Base-by-base conservation (phyloP, 163 green algal species). In the Coccomyxa subellipsoidea region DNA sequence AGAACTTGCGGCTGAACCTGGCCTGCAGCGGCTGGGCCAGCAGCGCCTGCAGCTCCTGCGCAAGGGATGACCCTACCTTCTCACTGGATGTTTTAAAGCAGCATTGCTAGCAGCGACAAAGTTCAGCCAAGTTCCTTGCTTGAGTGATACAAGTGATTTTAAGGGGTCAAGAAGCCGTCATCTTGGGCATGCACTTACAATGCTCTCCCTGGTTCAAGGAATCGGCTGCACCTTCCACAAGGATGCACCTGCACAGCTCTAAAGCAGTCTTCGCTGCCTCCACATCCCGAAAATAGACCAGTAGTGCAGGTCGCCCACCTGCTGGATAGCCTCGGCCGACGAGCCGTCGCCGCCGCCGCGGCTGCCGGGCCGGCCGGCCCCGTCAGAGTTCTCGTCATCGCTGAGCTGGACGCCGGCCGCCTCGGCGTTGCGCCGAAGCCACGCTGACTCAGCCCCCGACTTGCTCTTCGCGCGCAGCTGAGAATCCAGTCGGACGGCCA, bases 401-500 rank as follows among this genome's bases (percentile, higher is more conserved):
- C 81, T 88, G n/a, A 93, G 77, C 34, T 88, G 85, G 59, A 94
- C 86, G 18, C 79, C 91, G 25, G 37, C 39, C 75, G 88, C 82
- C 83, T 92, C 87, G 23, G 92, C 92, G 38, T 91, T 89, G 32
- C 53, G 78, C 34, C 78, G 80, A 35, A 80, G 71, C 94, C 94
- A 98, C 0, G 79, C 69, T 29, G 77, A 34, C 27, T 96, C 90
- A 10, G 92, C 93, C 9, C 76, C 76, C 38, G 83, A n/a, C 85
- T 97, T 97, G 75, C 85, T 87, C 40, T 89, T 77, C 38, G 80
- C 53, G 27, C 93, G 88, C 83, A 92, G 87, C 36, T 94, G 82
- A 53, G 93, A 87, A 81, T 98, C 94, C 23, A 97, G 83, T 15
- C 88, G 84, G 35, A 91, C 79, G 10, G 94, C 94, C 77, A 97